Base-by-base conservation (phyloP, 495 filamentous ascomycete genomes). In the Glarea lozoyensis region DNA sequence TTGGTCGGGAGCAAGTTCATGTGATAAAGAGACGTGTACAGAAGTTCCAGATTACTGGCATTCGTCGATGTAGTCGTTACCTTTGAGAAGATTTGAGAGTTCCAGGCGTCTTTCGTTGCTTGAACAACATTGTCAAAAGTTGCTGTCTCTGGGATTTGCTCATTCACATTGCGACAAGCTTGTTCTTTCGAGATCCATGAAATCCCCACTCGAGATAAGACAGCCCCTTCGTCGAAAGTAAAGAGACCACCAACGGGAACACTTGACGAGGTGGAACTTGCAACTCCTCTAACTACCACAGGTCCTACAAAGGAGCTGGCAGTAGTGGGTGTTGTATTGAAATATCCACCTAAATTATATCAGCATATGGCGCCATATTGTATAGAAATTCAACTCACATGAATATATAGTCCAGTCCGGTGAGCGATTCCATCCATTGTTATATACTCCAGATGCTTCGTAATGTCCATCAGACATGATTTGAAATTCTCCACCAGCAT, bases 1-100 rank as follows among this genome's bases (percentile, higher is more conserved):
- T 86, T 83, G 2, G 79, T 80, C 0, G 82, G 82, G 25, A 86
- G 69, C 13, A 85, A 51, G 43, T 76, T 70, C 76, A 85, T 84
- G 48, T 79, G 78, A 46, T 84, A 84, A 0, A 86, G 49, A 1
- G 75, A 76, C 0, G 75, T 69, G 54, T 86, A 86, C 16, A 86
- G 62, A 12, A 81, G 55, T 31, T 64, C 53, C 2, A 84, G 64
- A 18, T 69, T 76, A 1, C 66, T 69, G 13, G 53, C 50, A 45
- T 82, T 74, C 4, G 69, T 76, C 40, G 69, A 72, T 0, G 68
- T 68, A 1, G 76, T 79, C 10, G 70, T 72, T 36, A 86, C 65
- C 43, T 79, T 80, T 22, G 70, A 74, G 5, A 87, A 60, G 0
- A 86, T 72, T 29, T 77, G 64, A 2, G 60, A 45, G 46, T 81